phyloP scores from a whole-genome alignment of 2,329 filamentous ascomycete species.

The Microsporum audouinii region DNA sequence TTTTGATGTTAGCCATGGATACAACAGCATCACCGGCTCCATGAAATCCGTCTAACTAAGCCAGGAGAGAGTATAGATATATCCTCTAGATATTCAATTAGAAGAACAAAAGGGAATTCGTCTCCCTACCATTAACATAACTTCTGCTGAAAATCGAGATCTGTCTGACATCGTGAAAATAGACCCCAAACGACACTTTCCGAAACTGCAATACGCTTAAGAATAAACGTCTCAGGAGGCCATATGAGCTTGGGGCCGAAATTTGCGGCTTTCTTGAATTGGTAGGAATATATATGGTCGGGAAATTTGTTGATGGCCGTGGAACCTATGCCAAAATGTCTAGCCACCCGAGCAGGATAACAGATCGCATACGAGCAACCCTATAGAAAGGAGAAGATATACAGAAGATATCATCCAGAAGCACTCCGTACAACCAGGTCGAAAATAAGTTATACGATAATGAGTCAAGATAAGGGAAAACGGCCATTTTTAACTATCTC shows the following conservation, averaged over 20 bases:
- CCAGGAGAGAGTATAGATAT: too few relatives aligned
- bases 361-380: not conserved
- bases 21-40: not conserved
- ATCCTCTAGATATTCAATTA: not conserved
- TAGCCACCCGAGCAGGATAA: not conserved
- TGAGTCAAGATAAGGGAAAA: slow-evolving; percentile 3
- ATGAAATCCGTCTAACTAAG: too few relatives aligned
- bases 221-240: not conserved
- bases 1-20: slow-evolving; percentile 1
- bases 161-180: not conserved
- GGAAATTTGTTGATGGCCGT: not conserved
- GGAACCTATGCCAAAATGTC: not conserved
- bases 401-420: not conserved
- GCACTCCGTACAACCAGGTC: not conserved
- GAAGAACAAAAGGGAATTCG: not conserved
- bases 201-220: not conserved
- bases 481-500: not conserved
- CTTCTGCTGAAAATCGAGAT: slow-evolving; percentile 11
- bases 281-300: not conserved
- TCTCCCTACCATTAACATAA: slow-evolving; percentile 12
- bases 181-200: not conserved
- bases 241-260: not conserved
- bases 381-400: not conserved
- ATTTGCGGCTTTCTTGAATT: not conserved
- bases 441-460: not conserved